Conservation (phyloP, 148 eudicot genomes). For the Chenopodium quinoa region DNA sequence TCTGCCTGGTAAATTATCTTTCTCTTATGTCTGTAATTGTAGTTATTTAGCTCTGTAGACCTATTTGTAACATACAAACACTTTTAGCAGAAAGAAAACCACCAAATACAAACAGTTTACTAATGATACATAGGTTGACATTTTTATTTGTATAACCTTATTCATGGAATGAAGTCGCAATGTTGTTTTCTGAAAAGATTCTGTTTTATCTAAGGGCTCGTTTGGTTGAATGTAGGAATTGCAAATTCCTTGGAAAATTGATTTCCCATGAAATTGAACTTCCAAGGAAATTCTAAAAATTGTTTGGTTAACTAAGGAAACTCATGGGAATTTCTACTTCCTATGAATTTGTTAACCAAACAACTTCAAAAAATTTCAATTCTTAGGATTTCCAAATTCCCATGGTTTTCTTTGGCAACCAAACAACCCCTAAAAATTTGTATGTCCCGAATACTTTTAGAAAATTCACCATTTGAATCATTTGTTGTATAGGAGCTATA, state of each 20-base stretch:
- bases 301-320: no score
- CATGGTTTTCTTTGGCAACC: no score
- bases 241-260: no score
- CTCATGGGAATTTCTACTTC: no score
- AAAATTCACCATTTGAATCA: neutral
- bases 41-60: neutral
- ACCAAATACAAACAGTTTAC: neutral
- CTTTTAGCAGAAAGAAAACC: neutral
- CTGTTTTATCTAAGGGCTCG: neutral
- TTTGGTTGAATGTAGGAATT: no score
- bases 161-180: neutral
- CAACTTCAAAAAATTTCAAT: no score
- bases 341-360: no score
- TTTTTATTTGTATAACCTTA: neutral
- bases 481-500: neutral
- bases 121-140: conserved; percentile 5
- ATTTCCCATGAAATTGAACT: no score
- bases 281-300: no score
- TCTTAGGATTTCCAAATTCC: no score
- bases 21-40: neutral
- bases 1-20: conserved; percentile 65
- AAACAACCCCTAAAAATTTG: no score
- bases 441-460: neutral
- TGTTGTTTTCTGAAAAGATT: neutral
- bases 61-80: conserved; percentile 12